Conservation (phyloP, 2,329 filamentous ascomycete genomes). For the Trichoderma pleuroti region DNA sequence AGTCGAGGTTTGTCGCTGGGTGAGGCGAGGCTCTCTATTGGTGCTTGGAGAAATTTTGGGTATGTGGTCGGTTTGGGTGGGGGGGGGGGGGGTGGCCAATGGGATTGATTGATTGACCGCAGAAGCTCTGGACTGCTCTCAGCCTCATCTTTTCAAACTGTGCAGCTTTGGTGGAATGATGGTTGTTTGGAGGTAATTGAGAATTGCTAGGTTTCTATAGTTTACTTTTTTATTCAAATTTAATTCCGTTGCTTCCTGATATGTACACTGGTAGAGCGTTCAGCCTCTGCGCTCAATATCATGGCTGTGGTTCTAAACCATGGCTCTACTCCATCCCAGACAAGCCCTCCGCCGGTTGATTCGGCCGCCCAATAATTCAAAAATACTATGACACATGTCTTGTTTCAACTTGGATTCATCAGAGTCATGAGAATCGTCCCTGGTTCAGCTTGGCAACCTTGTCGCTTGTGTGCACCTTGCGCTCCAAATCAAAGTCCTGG, state of each 20-base stretch:
- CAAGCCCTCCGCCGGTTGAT: neutral
- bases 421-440: slow-evolving; percentile 31
- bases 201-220: neutral
- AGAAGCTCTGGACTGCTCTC: slow-evolving; percentile 23
- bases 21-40: slow-evolving; percentile 25
- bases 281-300: slow-evolving; percentile 24
- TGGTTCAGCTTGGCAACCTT: slow-evolving; percentile 39
- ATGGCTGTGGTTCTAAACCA: slow-evolving; percentile 1
- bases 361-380: neutral
- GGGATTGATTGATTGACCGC: slow-evolving; percentile 14
- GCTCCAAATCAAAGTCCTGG: slow-evolving; percentile 36
- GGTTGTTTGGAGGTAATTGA: too few relatives aligned
- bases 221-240: slow-evolving; percentile 20
- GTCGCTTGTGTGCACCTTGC: slow-evolving; percentile 40
- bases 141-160: slow-evolving; percentile 27
- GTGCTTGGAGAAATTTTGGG: slow-evolving; percentile 29
- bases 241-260: slow-evolving; percentile 30
- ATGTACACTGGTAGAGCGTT: slow-evolving; percentile 35
- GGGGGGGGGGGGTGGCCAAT: slow-evolving; percentile 28
- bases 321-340: slow-evolving; percentile 8
- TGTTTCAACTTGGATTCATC: neutral
- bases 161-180: neutral
- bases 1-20: slow-evolving; percentile 29
- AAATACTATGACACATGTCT: neutral
- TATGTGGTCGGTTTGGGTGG: slow-evolving; percentile 19